Evolutionary conservation across 345 rosid genomes (phyloP), one percentile per base, ranked within the genome.

Genomic region (Hibiscus mutabilis): DNA sequence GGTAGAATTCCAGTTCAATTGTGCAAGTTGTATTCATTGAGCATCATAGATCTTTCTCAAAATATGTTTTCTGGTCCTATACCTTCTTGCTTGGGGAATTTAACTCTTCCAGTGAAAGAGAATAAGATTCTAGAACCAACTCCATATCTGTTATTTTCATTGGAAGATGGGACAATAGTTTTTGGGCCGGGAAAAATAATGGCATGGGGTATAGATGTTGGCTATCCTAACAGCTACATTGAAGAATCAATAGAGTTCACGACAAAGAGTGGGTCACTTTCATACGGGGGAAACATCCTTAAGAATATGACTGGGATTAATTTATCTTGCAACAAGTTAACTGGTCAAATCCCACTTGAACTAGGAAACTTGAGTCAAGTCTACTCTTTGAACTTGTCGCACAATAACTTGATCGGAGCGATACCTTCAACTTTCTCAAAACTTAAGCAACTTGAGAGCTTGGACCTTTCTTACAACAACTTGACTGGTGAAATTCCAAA

Each of bases 391-490:
- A 67, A 49, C 25, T 16, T 67, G 9, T 67, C 44, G 0, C 71
- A 49, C 44, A 67, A 67, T 16, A 66, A 46, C 11, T 22, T 66
- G 31, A 44, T 2, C 0, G 35, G 35, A 44, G 11, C 15, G 1
- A 66, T 66, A 21, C 69, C 35, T 1, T 25, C 69, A 0, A 13
- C 69, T 0, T 66, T 66, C 31, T 66, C 69, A 19, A 22, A 66
- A 5, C 21, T 66, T 21, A 1, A 24, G 19, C 55, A 66, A 0
- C 46, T 40, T 25, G 71, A 51, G 24, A 47, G 42, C 11, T 47
- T 67, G 55, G 82, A 76, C 46, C 67, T 82, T 46, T 82, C 80
- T 6, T 19, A 71, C 60, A 78, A 79, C 60, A 58, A 40, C 25
- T 74, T 79, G 74, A 27, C 1, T 1, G 79, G 81, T 9, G 1